A percentile compares a stretch with the other conserved stretches of the same genome.
Evolutionary conservation across 1,284 basidiomycete genomes (phyloP).

Genomic region (Melampsora larici-populina): DNA sequence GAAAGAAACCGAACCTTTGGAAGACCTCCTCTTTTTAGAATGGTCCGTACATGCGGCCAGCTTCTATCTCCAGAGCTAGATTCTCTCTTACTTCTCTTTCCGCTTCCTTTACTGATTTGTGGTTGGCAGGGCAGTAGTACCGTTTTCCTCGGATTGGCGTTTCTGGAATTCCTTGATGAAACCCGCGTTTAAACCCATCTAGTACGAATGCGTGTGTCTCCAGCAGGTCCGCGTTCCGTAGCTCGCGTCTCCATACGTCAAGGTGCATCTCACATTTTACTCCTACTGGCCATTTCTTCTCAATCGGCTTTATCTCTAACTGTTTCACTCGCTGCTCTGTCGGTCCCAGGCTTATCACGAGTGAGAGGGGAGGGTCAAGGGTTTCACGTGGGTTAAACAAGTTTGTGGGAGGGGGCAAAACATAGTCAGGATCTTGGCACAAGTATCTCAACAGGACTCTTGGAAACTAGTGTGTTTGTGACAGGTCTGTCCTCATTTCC

Average conservation of each 20-base stretch:
- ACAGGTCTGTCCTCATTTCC: too few relatives aligned
- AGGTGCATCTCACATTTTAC: constrained; percentile 7
- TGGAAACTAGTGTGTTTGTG: too few relatives aligned
- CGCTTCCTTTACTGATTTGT: not conserved
- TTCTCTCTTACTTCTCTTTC: not conserved
- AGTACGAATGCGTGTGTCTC: not conserved
- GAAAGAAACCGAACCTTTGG: too few relatives aligned
- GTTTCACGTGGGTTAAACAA: too few relatives aligned
- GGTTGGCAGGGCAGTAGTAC: not conserved
- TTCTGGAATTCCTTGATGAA: constrained; percentile 11
- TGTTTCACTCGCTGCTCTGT: too few relatives aligned
- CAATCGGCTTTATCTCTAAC: too few relatives aligned
- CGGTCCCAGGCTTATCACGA: too few relatives aligned
- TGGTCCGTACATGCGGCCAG: constrained; percentile 1
- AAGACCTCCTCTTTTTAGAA: too few relatives aligned
- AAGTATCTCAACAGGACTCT: too few relatives aligned
- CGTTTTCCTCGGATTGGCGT: not conserved
- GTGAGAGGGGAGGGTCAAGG: too few relatives aligned
- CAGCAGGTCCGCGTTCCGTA: not conserved
- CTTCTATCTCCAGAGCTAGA: not conserved
- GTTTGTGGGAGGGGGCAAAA: too few relatives aligned
- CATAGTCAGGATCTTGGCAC: too few relatives aligned
- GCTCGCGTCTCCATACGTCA: not conserved
- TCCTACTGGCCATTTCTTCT: not conserved
- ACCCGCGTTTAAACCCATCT: not conserved